phyloP scores from a whole-genome alignment of 2,329 filamentous ascomycete genomes.

The Arachnomyces sp. region DNA sequence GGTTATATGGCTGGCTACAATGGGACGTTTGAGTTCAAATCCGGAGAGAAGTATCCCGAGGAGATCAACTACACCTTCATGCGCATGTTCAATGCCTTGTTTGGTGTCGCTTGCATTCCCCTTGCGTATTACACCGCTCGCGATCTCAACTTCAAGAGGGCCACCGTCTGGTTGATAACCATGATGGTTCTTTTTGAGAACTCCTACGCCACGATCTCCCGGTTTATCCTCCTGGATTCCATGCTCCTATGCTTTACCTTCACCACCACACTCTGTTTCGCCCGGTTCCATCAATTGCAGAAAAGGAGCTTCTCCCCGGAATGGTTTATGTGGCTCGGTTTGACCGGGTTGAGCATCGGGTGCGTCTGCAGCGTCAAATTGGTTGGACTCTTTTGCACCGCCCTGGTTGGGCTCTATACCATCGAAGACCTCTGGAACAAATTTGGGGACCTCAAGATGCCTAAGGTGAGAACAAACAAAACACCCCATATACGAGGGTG shows the following conservation, averaged over 20 bases:
- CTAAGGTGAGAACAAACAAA: constrained; percentile 49
- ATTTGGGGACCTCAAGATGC: constrained; percentile 90
- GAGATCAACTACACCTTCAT: constrained; percentile 97
- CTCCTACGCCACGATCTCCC: constrained; percentile 97
- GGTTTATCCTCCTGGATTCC: constrained; percentile 95
- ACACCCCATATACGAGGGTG: neutral
- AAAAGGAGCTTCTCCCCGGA: constrained; percentile 77
- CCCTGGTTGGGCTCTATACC: constrained; percentile 90
- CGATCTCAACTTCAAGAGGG: constrained; percentile 76
- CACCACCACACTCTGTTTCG: constrained; percentile 92
- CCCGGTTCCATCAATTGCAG: constrained; percentile 86
- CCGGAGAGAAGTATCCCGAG: constrained; percentile 85
- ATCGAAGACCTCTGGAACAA: constrained; percentile 96
- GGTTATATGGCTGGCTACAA: constrained; percentile 97
- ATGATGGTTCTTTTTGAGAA: constrained; percentile 98
- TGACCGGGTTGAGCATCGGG: constrained; percentile 91
- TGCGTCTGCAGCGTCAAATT: constrained; percentile 99
- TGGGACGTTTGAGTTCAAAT: constrained; percentile 99
- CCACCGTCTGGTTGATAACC: constrained; percentile 88
- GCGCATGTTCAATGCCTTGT: constrained; percentile 93
- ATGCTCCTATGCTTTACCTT: constrained; percentile 99
- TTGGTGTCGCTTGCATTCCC: constrained; percentile 85
- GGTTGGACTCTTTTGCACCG: constrained; percentile 92
- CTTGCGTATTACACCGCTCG: constrained; percentile 92
- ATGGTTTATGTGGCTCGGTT: constrained; percentile 90